These are phyloP conservation scores for Verticillium isaacii DNA, from an alignment of 2,329 filamentous ascomycete genomes.

Conservation along the genomic window DNA sequence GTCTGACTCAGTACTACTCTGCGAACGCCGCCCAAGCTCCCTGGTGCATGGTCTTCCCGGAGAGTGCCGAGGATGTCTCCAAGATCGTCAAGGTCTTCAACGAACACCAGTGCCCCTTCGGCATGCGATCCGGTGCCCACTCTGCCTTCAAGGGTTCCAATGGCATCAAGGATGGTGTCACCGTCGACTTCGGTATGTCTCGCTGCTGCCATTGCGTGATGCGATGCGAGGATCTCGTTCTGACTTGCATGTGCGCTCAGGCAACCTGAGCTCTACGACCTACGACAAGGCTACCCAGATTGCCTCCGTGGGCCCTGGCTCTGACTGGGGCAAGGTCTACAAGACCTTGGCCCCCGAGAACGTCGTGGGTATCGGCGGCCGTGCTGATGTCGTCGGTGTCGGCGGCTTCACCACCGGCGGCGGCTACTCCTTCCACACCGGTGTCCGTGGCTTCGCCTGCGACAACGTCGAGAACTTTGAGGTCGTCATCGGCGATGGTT, in stretches of 20 bases:
- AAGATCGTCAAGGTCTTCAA: slow-evolving; percentile 15
- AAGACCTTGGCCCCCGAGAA: slow-evolving; percentile 12
- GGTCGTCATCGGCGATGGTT: slow-evolving; percentile 36
- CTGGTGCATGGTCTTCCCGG: slow-evolving; percentile 16
- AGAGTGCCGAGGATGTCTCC: slow-evolving; percentile 9
- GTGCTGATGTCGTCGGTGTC: slow-evolving; percentile 17
- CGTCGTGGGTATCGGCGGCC: slow-evolving; percentile 15
- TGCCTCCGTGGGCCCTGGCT: slow-evolving; percentile 22
- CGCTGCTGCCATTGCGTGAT: slow-evolving; percentile 10
- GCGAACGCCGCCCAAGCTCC: slow-evolving; percentile 22
- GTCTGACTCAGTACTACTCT: slow-evolving; percentile 22
- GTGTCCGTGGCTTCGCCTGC: slow-evolving; percentile 31
- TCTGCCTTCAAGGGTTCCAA: slow-evolving; percentile 17
- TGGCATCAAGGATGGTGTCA: slow-evolving; percentile 18
- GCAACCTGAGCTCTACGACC: slow-evolving; percentile 23
- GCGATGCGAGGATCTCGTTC: not conserved
- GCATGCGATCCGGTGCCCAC: slow-evolving; percentile 21
- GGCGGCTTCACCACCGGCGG: slow-evolving; percentile 18
- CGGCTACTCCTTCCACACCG: slow-evolving; percentile 23
- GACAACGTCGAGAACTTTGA: slow-evolving; percentile 35
- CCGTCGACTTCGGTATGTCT: slow-evolving; percentile 17
- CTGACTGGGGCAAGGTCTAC: slow-evolving; percentile 21
- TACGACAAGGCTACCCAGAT: slow-evolving; percentile 21
- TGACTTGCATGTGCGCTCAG: slow-evolving; percentile 1
- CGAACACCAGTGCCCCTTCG: slow-evolving; percentile 19